A percentile compares a stretch with the other conserved stretches of the same genome.
Conservation (phyloP, 768 basidiomycete species). For the Kwoniella pini region DNA sequence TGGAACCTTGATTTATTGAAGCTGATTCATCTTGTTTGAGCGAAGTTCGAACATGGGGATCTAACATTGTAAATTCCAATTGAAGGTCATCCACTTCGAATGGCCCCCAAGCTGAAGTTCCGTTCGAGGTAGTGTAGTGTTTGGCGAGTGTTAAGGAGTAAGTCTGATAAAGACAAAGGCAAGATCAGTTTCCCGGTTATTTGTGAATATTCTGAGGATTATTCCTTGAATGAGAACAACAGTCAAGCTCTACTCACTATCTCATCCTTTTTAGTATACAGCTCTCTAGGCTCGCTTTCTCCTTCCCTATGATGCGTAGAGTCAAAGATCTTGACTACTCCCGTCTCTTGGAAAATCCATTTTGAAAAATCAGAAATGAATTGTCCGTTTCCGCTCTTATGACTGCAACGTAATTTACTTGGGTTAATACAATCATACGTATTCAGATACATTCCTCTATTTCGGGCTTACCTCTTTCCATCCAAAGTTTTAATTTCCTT, state of each 20-base stretch:
- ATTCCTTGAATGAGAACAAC: too few species aligned
- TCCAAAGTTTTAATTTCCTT: conserved; percentile 60
- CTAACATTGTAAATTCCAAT: conserved; percentile 97
- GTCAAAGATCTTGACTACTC: conserved; percentile 73
- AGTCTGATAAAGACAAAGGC: conserved; percentile 59
- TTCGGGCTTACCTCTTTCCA: conserved; percentile 58
- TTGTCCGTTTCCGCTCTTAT: conserved; percentile 69
- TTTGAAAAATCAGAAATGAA: conserved; percentile 73
- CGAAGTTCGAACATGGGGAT: conserved; percentile 86
- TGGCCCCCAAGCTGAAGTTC: conserved; percentile 65
- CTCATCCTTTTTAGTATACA: conserved; percentile 83
- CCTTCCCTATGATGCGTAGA: conserved; percentile 70
- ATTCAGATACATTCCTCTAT: neutral
- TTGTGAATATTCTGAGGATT: too few species aligned
- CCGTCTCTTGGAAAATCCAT: conserved; percentile 89
- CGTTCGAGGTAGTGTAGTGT: conserved; percentile 59
- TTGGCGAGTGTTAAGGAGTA: conserved; percentile 73
- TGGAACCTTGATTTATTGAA: conserved; percentile 18
- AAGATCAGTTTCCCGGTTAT: neutral
- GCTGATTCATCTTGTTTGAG: conserved; percentile 60
- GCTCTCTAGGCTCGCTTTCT: conserved; percentile 64
- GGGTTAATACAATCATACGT: too few species aligned
- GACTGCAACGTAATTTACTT: too few species aligned
- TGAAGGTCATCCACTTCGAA: conserved; percentile 77
- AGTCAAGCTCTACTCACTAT: conserved; percentile 61